Percentiles rank a stretch among this genome's conserved stretches.
phyloP scores from a whole-genome alignment of 352 stramenopile species.

The Phytophthora litchii region DNA sequence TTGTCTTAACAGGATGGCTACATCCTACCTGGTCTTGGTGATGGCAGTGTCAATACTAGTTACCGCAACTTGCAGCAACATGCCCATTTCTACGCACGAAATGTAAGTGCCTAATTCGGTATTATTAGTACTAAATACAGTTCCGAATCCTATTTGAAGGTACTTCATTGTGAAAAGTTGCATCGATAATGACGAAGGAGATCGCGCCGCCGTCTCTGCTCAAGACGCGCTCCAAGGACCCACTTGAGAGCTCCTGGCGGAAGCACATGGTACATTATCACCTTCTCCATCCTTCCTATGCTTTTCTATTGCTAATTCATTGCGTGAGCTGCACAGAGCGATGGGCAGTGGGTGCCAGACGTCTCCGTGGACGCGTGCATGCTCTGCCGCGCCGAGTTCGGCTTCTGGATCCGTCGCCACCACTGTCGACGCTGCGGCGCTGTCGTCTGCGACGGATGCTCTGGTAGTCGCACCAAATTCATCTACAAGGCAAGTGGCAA shows the following conservation, averaged over 20 bases:
- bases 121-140: not conserved
- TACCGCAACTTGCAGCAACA: too few species aligned
- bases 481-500: constrained; percentile 73
- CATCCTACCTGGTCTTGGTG: constrained; percentile 80
- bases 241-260: constrained; percentile 86
- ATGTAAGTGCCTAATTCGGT: too few species aligned
- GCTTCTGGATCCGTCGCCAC: constrained; percentile 87
- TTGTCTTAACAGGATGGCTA: constrained; percentile 64
- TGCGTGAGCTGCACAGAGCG: constrained; percentile 45
- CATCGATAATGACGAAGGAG: constrained; percentile 21
- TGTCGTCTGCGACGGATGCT: constrained; percentile 83
- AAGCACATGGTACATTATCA: constrained; percentile 70
- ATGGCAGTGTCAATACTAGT: too few species aligned
- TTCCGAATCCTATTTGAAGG: constrained; percentile 1
- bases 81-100: too few species aligned
- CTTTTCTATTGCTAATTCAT: constrained; percentile 8
- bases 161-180: constrained; percentile 28
- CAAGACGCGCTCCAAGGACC: constrained; percentile 81
- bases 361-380: constrained; percentile 82
- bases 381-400: constrained; percentile 84
- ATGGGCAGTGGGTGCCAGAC: constrained; percentile 87
- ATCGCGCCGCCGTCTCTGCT: constrained; percentile 54
- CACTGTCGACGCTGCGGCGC: constrained; percentile 89
- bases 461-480: constrained; percentile 78
- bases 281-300: not conserved